Evolutionary conservation across 2,329 filamentous ascomycete genomes (phyloP).

Genomic region (Herpotrichia juniperi): DNA sequence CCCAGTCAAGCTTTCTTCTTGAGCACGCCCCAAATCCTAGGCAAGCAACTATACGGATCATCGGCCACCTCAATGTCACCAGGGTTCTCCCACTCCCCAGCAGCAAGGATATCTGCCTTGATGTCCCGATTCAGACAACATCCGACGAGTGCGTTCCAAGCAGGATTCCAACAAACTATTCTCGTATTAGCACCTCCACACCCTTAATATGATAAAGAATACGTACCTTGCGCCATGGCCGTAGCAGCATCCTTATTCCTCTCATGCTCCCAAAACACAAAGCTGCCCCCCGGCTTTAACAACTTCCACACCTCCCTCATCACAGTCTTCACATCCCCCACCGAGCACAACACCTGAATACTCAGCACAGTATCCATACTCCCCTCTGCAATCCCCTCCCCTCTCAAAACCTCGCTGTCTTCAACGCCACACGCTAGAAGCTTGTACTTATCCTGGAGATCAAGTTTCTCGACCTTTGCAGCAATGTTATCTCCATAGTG

Average conservation of each 20-base stretch:
- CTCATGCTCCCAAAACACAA: conserved; percentile 13
- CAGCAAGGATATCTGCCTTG: conserved; percentile 4
- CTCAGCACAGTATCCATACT: conserved; percentile 3
- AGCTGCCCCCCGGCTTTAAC: conserved; percentile 10
- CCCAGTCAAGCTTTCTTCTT: conserved; percentile 1
- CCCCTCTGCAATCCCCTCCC: background rate
- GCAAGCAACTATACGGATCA: conserved; percentile 2
- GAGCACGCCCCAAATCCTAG: conserved; percentile 2
- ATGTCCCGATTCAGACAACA: conserved; percentile 8
- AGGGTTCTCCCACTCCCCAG: conserved; percentile 9
- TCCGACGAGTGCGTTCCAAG: conserved; percentile 6
- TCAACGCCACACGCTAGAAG: background rate
- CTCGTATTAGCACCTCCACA: background rate
- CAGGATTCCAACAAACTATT: conserved; percentile 10
- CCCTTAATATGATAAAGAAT: background rate
- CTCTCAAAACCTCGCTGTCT: background rate
- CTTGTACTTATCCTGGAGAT: conserved; percentile 5
- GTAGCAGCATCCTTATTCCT: conserved; percentile 1
- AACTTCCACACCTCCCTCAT: conserved; percentile 5
- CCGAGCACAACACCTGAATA: conserved; percentile 3
- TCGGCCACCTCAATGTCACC: conserved; percentile 3
- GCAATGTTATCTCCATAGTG: background rate
- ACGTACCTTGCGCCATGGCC: conserved; percentile 1
- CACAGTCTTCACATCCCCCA: background rate
- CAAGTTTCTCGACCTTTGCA: conserved; percentile 4